Evolutionary conservation across 306 rosid genomes (phyloP).

Genomic region (Arachis hypogaea): DNA sequence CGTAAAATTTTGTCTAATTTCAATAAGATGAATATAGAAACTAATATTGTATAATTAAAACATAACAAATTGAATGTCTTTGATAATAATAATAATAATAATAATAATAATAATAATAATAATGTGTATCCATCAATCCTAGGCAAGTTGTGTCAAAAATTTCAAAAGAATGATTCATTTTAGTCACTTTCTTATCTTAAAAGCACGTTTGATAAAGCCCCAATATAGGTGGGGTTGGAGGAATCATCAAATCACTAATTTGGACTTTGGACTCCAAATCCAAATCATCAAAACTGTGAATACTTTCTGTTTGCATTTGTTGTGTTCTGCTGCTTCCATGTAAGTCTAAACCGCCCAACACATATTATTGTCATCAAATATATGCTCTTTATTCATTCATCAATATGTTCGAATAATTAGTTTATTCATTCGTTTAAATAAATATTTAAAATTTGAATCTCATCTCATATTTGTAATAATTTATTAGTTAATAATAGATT

Average conservation of each 20-base stretch:
- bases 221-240: slow-evolving; percentile 8
- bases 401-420: too few species aligned
- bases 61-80: background rate
- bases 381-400: too few species aligned
- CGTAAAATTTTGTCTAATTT: too few species aligned
- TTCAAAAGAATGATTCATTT: slow-evolving; percentile 34
- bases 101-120: too few species aligned
- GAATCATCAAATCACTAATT: slow-evolving; percentile 2
- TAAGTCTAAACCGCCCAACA: slow-evolving; percentile 16
- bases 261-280: background rate
- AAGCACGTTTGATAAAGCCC: slow-evolving; percentile 38
- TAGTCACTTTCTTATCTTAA: slow-evolving; percentile 43
- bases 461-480: too few species aligned
- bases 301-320: slow-evolving; percentile 7
- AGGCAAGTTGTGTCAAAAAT: slow-evolving; percentile 28
- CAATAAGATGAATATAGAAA: background rate
- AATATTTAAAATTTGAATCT: too few species aligned
- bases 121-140: background rate
- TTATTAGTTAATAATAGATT: too few species aligned
- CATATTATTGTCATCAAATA: background rate
- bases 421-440: too few species aligned
- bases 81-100: too few species aligned
- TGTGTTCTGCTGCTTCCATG: slow-evolving; percentile 19
- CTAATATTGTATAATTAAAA: background rate
- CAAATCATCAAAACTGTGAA: slow-evolving; percentile 27